Base-by-base conservation (phyloP, 495 filamentous ascomycete genomes). In the Elasticomyces elasticus region DNA sequence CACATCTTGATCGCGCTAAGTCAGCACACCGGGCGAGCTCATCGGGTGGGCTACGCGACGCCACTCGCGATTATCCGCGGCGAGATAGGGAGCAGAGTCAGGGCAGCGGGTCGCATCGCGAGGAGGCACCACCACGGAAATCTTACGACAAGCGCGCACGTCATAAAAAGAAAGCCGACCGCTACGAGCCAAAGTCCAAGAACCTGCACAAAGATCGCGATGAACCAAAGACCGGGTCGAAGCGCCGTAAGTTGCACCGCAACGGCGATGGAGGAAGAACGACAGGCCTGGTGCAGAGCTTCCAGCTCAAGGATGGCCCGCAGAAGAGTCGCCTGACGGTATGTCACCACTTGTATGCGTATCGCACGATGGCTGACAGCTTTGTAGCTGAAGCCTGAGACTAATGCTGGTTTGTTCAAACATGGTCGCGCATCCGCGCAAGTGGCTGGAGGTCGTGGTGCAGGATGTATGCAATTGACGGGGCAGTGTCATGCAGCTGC, bases 351-450 rank as follows among this genome's bases (percentile, higher is more conserved):
- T 38, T 40, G 19, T n/a, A 40, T 4, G n/a, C n/a, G n/a, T 15
- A 6, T 43, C 20, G 20, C 13, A 11, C 6, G 20, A n/a, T 22
- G 40, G 5, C 40, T 43, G 40, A n/a, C n/a, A n/a, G n/a, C n/a
- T n/a, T n/a, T n/a, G n/a, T n/a, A 88, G 84, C 71, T 83, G 20
- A 75, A 72, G 40, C 79, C 72, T 59, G 67, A 62, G 59, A 67
- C 69, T 43, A 71, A 62, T 35, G 66, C 72, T 62, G 87, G 87
- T 0, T 67, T 92, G 6, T 91, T 91, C 65, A 78, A 76, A 23
- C 89, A 82, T 62, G 84, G 84, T 1, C 79, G 76, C 47, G 71
- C 78, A 25, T 89, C 85, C 11, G 79, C 76, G 40, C 77, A 76
- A 25, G 53, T 78, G 49, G 71, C 66, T 55, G 69, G 73, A 54